Conservation (phyloP, 768 basidiomycete species). For the Mycena rebaudengoi region DNA sequence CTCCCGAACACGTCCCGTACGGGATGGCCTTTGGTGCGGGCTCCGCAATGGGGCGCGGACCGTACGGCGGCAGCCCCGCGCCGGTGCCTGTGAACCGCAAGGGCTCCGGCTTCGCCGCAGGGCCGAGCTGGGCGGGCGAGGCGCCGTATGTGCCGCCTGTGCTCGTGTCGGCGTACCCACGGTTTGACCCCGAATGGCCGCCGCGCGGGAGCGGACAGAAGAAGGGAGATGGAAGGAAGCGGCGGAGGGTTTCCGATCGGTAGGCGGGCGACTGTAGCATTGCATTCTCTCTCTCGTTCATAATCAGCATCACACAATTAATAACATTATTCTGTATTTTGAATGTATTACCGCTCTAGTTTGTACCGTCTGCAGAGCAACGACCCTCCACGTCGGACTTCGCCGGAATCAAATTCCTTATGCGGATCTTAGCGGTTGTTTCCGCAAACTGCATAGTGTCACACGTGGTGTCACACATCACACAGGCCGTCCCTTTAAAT, state of each 20-base stretch:
- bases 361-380: too few species aligned
- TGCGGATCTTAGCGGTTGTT: too few species aligned
- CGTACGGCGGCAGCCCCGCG: neutral
- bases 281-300: too few species aligned
- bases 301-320: too few species aligned
- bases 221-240: slow-evolving; percentile 1
- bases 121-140: neutral
- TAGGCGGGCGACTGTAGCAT: too few species aligned
- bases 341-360: too few species aligned
- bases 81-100: slow-evolving; percentile 11
- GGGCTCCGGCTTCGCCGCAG: slow-evolving; percentile 16
- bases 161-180: slow-evolving; percentile 6
- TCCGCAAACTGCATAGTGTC: too few species aligned
- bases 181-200: slow-evolving; percentile 17
- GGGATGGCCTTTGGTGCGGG: slow-evolving; percentile 18
- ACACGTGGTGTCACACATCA: too few species aligned
- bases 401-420: too few species aligned
- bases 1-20: slow-evolving; percentile 1
- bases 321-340: too few species aligned
- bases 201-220: neutral
- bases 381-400: too few species aligned
- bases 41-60: slow-evolving; percentile 15
- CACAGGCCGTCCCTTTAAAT: too few species aligned
- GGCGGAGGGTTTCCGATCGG: slow-evolving; percentile 10
- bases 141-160: neutral